Evolutionary conservation across 768 basidiomycete species (phyloP), one percentile per base, ranked within the genome.

Genomic region (Tephrocybe sp.): DNA sequence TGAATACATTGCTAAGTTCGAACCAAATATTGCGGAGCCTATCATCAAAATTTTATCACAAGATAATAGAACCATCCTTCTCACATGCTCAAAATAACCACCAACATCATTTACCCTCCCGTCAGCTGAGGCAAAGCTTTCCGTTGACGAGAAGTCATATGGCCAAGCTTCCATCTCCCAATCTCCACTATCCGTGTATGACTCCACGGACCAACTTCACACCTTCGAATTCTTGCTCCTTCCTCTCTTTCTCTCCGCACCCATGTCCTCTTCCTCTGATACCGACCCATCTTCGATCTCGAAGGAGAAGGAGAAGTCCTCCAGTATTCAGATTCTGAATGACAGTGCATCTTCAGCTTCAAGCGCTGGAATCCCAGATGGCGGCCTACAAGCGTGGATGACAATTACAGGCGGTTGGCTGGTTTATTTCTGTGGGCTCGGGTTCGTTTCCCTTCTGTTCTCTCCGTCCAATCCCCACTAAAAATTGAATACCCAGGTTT

Each of bases 351-450:
- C 34, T 15, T 36, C 34, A 10, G 34, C 4, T 14, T 36, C 34
- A n/a, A 36, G 34, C 15, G 6, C 34, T 25, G 45, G 30, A 8
- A 51, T 48, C 4, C 51, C 37, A 1, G 52, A 58, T 40, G 54
- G 51, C 9, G 58, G 58, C 17, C 9, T 53, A 4, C 45, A 51
- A 11, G 58, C 54, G 9, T 58, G 55, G 58, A 36, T 53, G 43
- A 56, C 58, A 10, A 53, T 58, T 2, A 17, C 25, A 14, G 58
- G 58, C 14, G 54, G 58, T 23, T 56, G 58, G 55, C 49, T 58
- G 10, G 20, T 58, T 10, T 58, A 53, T 48, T 53, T 58, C 39
- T 56, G 58, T 21, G 58, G 58, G 11, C 50, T 58, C 26, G 57
- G 36, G 15, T n/a, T 14, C 17, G 1, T 12, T 11, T 40, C 17